Percentiles rank a stretch among this genome's conserved stretches.
These are phyloP conservation scores for Batrachochytrium dendrobatidis DNA, from an alignment of 371 early-diverging fungal species.

Conservation along the genomic window DNA sequence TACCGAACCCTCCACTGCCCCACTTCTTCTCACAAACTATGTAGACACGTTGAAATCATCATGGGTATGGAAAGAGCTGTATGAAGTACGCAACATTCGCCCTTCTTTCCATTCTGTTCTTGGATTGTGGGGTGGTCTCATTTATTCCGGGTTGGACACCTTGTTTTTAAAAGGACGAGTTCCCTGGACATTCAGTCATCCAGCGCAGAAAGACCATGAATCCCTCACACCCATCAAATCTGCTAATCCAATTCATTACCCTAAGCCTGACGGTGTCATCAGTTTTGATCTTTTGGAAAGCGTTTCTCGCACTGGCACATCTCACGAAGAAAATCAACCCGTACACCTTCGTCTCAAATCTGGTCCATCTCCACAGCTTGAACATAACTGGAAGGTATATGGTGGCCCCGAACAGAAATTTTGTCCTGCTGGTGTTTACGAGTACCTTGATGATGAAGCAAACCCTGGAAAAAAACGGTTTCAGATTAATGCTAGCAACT, in stretches of 20 bases:
- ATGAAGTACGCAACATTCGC: conserved; percentile 82
- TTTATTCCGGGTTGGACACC: conserved; percentile 85
- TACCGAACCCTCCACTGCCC: conserved; percentile 29
- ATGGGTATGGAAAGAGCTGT: conserved; percentile 90
- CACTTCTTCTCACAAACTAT: conserved; percentile 64
- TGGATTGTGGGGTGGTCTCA: conserved; percentile 81
- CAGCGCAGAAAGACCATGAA: conserved; percentile 69
- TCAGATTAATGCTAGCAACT: conserved; percentile 96
- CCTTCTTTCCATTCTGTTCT: conserved; percentile 91
- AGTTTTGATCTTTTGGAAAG: conserved; percentile 91
- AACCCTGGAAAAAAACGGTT: conserved; percentile 83
- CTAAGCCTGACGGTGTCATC: conserved; percentile 93
- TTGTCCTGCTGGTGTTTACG: conserved; percentile 98
- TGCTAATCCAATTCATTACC: conserved; percentile 86
- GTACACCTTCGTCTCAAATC: conserved; percentile 73
- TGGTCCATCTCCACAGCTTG: conserved; percentile 64
- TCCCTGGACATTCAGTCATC: conserved; percentile 93
- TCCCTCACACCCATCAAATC: conserved; percentile 49
- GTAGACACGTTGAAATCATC: conserved; percentile 75
- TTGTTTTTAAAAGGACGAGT: conserved; percentile 79
- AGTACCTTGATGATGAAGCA: conserved; percentile 89
- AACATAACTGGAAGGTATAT: conserved; percentile 74
- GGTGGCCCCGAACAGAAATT: conserved; percentile 95
- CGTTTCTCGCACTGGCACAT: conserved; percentile 89
- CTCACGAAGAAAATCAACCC: conserved; percentile 94